A percentile compares a stretch with the other conserved stretches of the same genome.
phyloP scores from a whole-genome alignment of 1,139 yeast species.

The Taiozyma sp. region DNA sequence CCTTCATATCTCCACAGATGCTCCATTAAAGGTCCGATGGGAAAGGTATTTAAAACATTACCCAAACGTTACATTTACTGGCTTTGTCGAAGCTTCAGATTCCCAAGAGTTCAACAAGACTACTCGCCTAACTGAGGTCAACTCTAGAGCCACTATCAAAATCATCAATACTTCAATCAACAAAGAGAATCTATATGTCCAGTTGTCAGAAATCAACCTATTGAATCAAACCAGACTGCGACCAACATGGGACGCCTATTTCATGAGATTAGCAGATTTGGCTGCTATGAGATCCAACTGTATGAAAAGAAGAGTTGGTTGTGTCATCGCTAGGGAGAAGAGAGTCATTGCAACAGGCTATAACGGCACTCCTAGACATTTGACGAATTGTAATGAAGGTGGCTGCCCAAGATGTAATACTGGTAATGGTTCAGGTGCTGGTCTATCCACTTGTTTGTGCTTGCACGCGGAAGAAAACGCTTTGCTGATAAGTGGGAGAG shows the following conservation, averaged over 20 bases:
- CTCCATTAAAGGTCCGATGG: constrained; percentile 56
- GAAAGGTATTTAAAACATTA: constrained; percentile 35
- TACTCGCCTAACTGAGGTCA: constrained; percentile 42
- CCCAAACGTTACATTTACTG: constrained; percentile 20
- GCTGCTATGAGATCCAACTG: constrained; percentile 93
- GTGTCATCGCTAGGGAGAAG: constrained; percentile 82
- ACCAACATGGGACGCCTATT: constrained; percentile 95
- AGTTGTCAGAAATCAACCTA: constrained; percentile 50
- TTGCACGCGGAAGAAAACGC: constrained; percentile 98
- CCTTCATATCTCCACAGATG: constrained; percentile 73
- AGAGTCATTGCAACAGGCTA: constrained; percentile 95
- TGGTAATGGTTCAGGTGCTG: constrained; percentile 57
- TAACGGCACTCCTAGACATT: constrained; percentile 92
- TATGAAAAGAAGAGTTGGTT: constrained; percentile 96
- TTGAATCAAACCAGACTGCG: constrained; percentile 58
- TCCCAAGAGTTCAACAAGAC: constrained; percentile 32
- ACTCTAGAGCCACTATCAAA: constrained; percentile 52
- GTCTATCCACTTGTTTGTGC: constrained; percentile 81
- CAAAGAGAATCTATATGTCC: constrained; percentile 42
- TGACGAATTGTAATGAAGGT: constrained; percentile 88
- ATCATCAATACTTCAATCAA: constrained; percentile 53
- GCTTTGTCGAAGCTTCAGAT: constrained; percentile 46
- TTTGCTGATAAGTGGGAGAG: constrained; percentile 87
- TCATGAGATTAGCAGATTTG: constrained; percentile 86
- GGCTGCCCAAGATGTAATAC: constrained; percentile 86